Evolutionary conservation across 2,329 filamentous ascomycete genomes (phyloP).

Genomic region (Fusarium sp.): DNA sequence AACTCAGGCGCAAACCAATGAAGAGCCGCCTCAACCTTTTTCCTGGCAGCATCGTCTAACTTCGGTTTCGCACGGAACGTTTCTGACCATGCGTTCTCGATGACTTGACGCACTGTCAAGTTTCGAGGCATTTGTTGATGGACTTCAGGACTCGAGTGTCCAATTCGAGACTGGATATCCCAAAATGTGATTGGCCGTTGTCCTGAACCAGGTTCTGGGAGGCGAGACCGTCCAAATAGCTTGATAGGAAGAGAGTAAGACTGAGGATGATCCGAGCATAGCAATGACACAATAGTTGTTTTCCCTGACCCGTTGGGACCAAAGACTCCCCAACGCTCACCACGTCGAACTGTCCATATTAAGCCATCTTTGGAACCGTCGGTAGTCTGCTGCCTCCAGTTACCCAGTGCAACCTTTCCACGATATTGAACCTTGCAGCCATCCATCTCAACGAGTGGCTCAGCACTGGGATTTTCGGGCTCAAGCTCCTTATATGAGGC

Average conservation of each 20-base stretch:
- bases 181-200: constrained; percentile 85
- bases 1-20: constrained; percentile 83
- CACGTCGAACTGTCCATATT: constrained; percentile 83
- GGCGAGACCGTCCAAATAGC: constrained; percentile 83
- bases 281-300: constrained; percentile 90
- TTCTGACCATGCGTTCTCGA: constrained; percentile 91
- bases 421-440: constrained; percentile 87
- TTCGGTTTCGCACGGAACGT: constrained; percentile 80
- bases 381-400: constrained; percentile 74
- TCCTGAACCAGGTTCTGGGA: constrained; percentile 76
- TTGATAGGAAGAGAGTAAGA: constrained; percentile 89
- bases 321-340: constrained; percentile 91
- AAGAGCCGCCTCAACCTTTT: constrained; percentile 75
- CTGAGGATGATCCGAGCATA: constrained; percentile 96
- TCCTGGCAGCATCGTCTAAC: constrained; percentile 66
- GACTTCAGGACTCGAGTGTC: constrained; percentile 93
- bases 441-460: constrained; percentile 86
- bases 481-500: constrained; percentile 32
- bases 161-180: constrained; percentile 89
- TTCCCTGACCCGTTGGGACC: constrained; percentile 96
- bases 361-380: constrained; percentile 70
- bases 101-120: constrained; percentile 76
- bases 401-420: constrained; percentile 79
- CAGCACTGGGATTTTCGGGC: constrained; percentile 56
- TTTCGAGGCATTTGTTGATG: constrained; percentile 90